Base-by-base conservation (phyloP, 306 rosid species). In the Cicer chorassanicum region DNA sequence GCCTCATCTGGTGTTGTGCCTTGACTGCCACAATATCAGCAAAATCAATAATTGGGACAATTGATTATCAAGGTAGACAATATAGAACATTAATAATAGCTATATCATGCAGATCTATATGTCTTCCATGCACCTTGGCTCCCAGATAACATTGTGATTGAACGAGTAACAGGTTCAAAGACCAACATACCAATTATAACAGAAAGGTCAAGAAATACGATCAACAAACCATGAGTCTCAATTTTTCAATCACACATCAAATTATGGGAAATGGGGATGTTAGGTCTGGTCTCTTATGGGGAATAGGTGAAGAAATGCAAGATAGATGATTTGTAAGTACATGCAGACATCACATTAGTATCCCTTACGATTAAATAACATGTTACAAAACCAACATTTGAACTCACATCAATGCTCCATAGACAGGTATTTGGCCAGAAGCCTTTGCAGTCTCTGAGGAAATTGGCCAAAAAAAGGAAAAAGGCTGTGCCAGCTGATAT, bases 341-440 rank as follows among this genome's bases (percentile, higher is more conserved):
- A 29, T 10, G 75, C n/a, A 56, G 49, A 78, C 19, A 65, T 71
- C 34, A 74, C 46, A 36, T 69, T 19, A 10, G 49, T 15, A 16
- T 42, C 76, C 73, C 64, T 68, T 57, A 70, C 5, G 65, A 65
- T 45, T 68, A 76, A 45, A 72, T 51, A 44, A 39, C 24, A 60
- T 45, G 64, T 13, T 81, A 24, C 11, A 36, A 21, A 44, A 64
- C 42, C 8, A 77, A 70, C n/a, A 70, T 68, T 41, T 54, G 60
- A 57, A 88, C 99, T 95, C 88, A 95, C 99, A 95, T 95, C 74
- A 95, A 89, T 81, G 99, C 93, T 82, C 99, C 99, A 83, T 95
- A 95, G 19, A 95, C 99, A 82, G 92, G 89, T 67, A 95, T 95
- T 86, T 95, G 99, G 18, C 18, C 18, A 16, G 18, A 16, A 16